Conservation (phyloP, 371 early-diverging fungal species). For the Rhizopus delemar region DNA sequence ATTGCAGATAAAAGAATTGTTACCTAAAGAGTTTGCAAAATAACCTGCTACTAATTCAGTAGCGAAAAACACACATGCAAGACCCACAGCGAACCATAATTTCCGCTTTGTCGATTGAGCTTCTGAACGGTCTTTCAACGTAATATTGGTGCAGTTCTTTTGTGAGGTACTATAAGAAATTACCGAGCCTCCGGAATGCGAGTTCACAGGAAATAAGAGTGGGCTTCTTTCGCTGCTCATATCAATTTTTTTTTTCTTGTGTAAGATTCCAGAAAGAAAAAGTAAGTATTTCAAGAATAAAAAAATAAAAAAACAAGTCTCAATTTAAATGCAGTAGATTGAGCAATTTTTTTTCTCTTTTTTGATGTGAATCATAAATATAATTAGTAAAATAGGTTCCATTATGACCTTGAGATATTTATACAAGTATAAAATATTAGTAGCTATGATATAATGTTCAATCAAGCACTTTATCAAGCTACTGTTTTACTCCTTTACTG, state of each 20-base stretch:
- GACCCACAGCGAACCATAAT: conserved; percentile 51
- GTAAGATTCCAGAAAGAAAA: too few species aligned
- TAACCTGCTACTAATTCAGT: conserved; percentile 74
- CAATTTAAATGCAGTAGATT: too few species aligned
- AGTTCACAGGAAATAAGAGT: conserved; percentile 5
- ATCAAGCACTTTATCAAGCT: too few species aligned
- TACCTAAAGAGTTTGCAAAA: conserved; percentile 62
- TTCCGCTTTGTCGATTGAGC: conserved; percentile 41
- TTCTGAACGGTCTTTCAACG: conserved; percentile 23
- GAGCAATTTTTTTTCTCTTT: too few species aligned
- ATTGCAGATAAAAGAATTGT: background rate
- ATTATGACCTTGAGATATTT: too few species aligned
- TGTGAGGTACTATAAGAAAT: conserved; percentile 29
- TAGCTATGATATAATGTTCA: too few species aligned
- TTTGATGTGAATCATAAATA: too few species aligned
- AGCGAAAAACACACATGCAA: conserved; percentile 68
- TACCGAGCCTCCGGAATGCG: conserved; percentile 23
- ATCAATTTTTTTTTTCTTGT: background rate
- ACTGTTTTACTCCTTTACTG: too few species aligned
- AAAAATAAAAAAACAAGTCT: too few species aligned
- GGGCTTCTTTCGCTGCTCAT: conserved; percentile 21
- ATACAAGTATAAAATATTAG: too few species aligned
- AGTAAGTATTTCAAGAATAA: too few species aligned
- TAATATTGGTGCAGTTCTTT: conserved; percentile 39
- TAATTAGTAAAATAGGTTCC: too few species aligned